Evolutionary conservation across 176 grass and related monocot species (phyloP), one percentile per base, ranked within the genome.

Genomic region (Carex scoparia): DNA sequence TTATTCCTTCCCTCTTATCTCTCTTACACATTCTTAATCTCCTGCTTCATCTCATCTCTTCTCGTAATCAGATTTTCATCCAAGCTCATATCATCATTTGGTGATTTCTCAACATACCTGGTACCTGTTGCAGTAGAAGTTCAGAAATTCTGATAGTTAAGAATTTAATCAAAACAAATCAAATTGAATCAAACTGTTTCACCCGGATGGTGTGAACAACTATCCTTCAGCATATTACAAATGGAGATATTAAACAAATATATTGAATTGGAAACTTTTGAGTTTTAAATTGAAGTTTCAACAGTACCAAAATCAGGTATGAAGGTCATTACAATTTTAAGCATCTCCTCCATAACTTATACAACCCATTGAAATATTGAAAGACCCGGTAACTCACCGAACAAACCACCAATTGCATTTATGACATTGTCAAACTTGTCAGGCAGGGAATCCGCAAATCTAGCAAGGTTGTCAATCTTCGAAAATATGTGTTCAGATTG

Each of bases 401-500:
- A 4, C 1, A 83, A 65, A 65, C 12, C 80, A 67, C 60, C 61
- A 4, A 83, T 40, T 16, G 23, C 38, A 51, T 83, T 46, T 83
- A 65, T 68, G 23, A 83, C 60, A 68, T 66, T 66, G 38, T 67
- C 80, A 48, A 65, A 27, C 48, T 83, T 83, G 5, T 83, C 80
- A 11, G 80, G 80, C 38, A 83, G 19, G 0, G 80, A 83, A 65
- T 83, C 80, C 15, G 80, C 80, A 53, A 65, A 65, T 31, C 63
- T 65, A 67, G 80, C 80, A 44, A 83, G 63, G 42, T 9, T 6
- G 15, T 83, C 57, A 6, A 83, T 83, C 46, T 83, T 83, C 0
- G 35, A 83, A 83, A 83, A 83, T 2, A 83, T 31, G 11, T 5
- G 0, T 33, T 83, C 38, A 10, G 60, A 83, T 65, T 12, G 63